Percentiles rank a stretch among this genome's conserved stretches.
These are phyloP conservation scores for Xylaria nigripes DNA, from an alignment of 495 filamentous ascomycete genomes.

Conservation along the genomic window DNA sequence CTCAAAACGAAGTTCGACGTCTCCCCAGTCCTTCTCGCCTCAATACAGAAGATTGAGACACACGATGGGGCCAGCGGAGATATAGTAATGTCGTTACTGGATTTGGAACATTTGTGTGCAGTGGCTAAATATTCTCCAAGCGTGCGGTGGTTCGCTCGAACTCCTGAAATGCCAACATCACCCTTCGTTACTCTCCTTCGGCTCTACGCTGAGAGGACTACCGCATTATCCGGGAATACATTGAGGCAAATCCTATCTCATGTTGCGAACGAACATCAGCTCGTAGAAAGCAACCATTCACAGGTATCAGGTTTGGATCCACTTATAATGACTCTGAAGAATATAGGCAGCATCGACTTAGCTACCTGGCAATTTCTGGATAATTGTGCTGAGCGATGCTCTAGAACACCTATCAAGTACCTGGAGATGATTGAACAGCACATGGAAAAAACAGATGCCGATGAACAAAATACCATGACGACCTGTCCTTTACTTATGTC, in stretches of 20 bases:
- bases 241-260: constrained; percentile 39
- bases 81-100: constrained; percentile 47
- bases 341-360: constrained; percentile 11
- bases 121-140: constrained; percentile 69
- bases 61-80: constrained; percentile 29
- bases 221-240: constrained; percentile 32
- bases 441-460: constrained; percentile 16
- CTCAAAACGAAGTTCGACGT: constrained; percentile 81
- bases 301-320: constrained; percentile 38
- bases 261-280: constrained; percentile 44
- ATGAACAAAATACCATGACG: constrained; percentile 18
- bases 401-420: constrained; percentile 68
- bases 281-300: constrained; percentile 26
- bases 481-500: constrained; percentile 52
- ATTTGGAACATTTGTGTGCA: constrained; percentile 66
- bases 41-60: constrained; percentile 36
- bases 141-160: constrained; percentile 68
- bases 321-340: constrained; percentile 44
- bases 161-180: constrained; percentile 43
- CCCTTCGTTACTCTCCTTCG: constrained; percentile 58
- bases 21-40: constrained; percentile 59
- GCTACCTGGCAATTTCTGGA: constrained; percentile 61
- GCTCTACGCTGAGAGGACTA: constrained; percentile 39
- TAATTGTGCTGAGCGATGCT: constrained; percentile 63
- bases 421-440: constrained; percentile 43